phyloP scores from a whole-genome alignment of 2,329 filamentous ascomycete species.

The Cladosporium sphaerospermum region DNA sequence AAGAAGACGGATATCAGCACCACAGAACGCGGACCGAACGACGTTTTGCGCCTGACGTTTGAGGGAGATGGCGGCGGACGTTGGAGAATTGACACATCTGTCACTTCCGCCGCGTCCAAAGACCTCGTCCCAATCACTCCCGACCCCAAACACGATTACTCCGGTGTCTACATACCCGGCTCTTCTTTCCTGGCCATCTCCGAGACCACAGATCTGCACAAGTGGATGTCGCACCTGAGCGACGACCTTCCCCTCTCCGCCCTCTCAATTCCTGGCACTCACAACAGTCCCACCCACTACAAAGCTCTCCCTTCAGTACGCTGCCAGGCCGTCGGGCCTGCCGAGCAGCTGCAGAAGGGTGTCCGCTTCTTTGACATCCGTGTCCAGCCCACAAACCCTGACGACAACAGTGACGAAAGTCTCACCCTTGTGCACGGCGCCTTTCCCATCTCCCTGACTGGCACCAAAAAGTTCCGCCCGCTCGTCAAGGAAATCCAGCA shows the following conservation, averaged over 20 bases:
- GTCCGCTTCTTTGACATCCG: conserved; percentile 93
- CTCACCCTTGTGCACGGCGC: conserved; percentile 81
- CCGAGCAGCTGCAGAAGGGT: conserved; percentile 77
- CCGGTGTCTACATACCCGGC: conserved; percentile 34
- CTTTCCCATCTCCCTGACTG: conserved; percentile 81
- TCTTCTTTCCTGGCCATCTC: conserved; percentile 52
- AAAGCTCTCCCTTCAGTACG: conserved; percentile 84
- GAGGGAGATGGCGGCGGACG: conserved; percentile 52
- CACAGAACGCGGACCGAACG: conserved; percentile 50
- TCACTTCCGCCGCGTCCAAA: conserved; percentile 38
- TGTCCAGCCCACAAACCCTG: conserved; percentile 58
- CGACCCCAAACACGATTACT: conserved; percentile 34
- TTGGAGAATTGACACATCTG: conserved; percentile 69
- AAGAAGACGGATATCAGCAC: conserved; percentile 56
- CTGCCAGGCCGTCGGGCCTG: conserved; percentile 75
- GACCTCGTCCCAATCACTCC: conserved; percentile 34
- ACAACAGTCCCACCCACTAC: conserved; percentile 86
- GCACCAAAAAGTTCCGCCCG: conserved; percentile 69
- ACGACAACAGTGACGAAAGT: conserved; percentile 54
- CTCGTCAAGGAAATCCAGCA: conserved; percentile 62
- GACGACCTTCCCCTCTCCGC: conserved; percentile 68
- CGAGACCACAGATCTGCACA: conserved; percentile 61
- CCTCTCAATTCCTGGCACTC: conserved; percentile 88
- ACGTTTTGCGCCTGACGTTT: conserved; percentile 70
- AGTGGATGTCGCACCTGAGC: conserved; percentile 75